Evolutionary conservation across 768 basidiomycete species (phyloP).

Genomic region (Lactarius vividus): DNA sequence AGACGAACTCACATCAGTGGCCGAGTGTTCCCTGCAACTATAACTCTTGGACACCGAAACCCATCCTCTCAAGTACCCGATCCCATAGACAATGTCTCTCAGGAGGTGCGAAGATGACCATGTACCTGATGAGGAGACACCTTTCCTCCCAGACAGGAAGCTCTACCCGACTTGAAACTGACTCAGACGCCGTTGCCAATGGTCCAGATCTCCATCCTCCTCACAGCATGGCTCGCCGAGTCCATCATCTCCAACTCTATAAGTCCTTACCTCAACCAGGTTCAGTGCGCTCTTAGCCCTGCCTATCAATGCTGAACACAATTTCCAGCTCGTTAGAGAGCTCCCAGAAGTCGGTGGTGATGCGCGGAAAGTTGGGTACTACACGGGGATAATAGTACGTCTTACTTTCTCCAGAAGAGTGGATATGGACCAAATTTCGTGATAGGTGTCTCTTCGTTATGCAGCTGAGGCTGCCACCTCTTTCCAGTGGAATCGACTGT

Average conservation of each 20-base stretch:
- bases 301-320: neutral
- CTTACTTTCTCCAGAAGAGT: neutral
- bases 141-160: slow-evolving; percentile 1
- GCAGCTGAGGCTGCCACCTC: neutral
- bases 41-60: neutral
- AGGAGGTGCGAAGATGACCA: neutral
- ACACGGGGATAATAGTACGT: neutral
- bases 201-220: neutral
- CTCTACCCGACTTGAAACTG: neutral
- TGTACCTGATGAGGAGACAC: neutral
- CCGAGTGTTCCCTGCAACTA: neutral
- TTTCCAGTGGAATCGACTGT: neutral
- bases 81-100: neutral
- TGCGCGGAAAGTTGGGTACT: no score
- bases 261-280: neutral
- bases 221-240: neutral
- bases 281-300: neutral
- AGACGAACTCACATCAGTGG: no score
- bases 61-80: neutral
- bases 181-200: neutral
- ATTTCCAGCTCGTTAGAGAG: no score
- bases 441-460: neutral
- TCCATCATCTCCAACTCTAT: neutral
- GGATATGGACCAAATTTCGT: neutral
- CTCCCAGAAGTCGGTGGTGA: no score